phyloP scores from a whole-genome alignment of 2,329 filamentous ascomycete species.

The Xylaria digitata region DNA sequence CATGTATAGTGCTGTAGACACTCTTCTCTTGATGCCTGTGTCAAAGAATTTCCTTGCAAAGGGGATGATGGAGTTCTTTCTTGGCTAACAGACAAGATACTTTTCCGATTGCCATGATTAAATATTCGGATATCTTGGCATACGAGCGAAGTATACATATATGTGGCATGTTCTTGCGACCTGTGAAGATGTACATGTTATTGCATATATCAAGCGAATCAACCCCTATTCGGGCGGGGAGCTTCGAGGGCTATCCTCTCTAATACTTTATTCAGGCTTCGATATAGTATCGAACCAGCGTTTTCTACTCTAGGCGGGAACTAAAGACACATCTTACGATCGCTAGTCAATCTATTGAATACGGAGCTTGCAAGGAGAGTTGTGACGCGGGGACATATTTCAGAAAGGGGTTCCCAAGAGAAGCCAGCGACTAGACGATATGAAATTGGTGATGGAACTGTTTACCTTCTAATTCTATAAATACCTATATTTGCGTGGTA shows the following conservation, averaged over 20 bases:
- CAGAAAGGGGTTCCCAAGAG: not conserved
- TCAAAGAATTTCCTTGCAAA: not conserved
- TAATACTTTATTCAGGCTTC: not conserved
- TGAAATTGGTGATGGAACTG: not conserved
- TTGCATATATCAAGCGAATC: not conserved
- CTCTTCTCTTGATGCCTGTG: not conserved
- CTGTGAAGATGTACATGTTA: too few relatives aligned
- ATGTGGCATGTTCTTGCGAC: too few relatives aligned
- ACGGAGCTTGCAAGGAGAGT: not conserved
- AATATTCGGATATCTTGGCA: not conserved
- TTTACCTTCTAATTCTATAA: not conserved
- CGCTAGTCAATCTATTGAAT: not conserved
- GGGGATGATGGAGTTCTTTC: not conserved
- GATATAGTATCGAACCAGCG: not conserved
- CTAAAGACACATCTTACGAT: not conserved
- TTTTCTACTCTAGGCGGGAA: not conserved
- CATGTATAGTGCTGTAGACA: not conserved
- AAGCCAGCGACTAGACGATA: not conserved
- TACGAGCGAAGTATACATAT: not conserved
- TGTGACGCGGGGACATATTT: too few relatives aligned
- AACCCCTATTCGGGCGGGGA: not conserved
- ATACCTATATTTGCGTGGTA: not conserved
- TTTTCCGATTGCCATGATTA: not conserved
- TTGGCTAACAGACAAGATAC: not conserved
- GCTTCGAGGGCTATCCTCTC: not conserved